These are phyloP conservation scores for Thuja plicata DNA, from an alignment of 83 land plant species.

Conservation along the genomic window DNA sequence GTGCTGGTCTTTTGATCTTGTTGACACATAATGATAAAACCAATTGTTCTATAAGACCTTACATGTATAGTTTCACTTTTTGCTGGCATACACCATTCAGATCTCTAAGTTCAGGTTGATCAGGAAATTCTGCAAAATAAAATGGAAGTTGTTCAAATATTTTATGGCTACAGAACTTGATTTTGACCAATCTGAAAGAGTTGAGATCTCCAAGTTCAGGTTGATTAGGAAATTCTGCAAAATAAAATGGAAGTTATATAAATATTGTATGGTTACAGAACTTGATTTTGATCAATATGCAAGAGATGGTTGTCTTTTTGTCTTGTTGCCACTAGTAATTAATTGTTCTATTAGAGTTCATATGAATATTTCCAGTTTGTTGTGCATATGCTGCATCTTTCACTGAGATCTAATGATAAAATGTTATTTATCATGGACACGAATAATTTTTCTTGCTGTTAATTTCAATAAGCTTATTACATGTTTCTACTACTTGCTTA, in stretches of 20 bases:
- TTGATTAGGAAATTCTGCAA: background rate
- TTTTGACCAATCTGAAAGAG: background rate
- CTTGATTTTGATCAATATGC: background rate
- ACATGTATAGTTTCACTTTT: background rate
- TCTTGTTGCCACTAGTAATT: background rate
- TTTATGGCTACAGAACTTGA: background rate
- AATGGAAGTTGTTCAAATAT: background rate
- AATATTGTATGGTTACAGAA: background rate
- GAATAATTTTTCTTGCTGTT: background rate
- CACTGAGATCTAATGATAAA: background rate
- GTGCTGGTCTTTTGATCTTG: background rate
- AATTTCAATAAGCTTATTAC: background rate
- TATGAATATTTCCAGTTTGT: background rate
- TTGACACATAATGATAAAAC: background rate
- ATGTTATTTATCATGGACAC: background rate
- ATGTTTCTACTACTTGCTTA: background rate
- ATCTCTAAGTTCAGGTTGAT: background rate
- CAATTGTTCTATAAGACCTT: background rate
- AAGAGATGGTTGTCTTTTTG: background rate
- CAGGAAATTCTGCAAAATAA: background rate
- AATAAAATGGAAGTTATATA: background rate
- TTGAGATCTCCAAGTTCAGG: background rate
- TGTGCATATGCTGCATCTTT: background rate
- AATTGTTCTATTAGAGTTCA: background rate
- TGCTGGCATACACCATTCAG: background rate